phyloP scores from a whole-genome alignment of 2,329 filamentous ascomycete genomes.

The Cephalotrichum gorgonifer region DNA sequence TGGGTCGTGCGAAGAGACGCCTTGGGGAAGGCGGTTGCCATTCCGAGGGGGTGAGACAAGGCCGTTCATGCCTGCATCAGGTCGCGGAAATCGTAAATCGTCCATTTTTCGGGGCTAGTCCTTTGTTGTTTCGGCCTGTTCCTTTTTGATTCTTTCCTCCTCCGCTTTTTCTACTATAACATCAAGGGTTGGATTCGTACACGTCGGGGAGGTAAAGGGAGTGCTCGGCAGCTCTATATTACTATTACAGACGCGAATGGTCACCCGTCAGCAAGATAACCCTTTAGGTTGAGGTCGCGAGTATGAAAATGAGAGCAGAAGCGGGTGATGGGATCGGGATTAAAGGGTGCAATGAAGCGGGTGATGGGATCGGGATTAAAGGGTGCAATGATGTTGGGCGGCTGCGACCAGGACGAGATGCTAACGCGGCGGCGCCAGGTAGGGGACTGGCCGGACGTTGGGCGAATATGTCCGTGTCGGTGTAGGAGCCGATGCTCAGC shows the following conservation, averaged over 20 bases:
- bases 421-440: not conserved
- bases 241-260: slow-evolving; percentile 2
- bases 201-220: slow-evolving; percentile 1
- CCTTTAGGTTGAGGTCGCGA: not conserved
- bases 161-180: slow-evolving; percentile 4
- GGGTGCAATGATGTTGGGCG: not conserved
- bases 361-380: not conserved
- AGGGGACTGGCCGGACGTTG: not conserved
- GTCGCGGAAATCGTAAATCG: slow-evolving; percentile 67
- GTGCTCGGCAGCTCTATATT: slow-evolving; percentile 3
- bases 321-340: not conserved
- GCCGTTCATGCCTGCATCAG: slow-evolving; percentile 64
- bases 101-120: slow-evolving; percentile 55
- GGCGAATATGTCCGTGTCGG: not conserved
- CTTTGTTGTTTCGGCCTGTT: not conserved
- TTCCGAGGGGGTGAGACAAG: slow-evolving; percentile 67
- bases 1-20: slow-evolving; percentile 51
- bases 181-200: slow-evolving; percentile 4
- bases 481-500: slow-evolving; percentile 1
- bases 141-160: not conserved
- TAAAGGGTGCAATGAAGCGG: not conserved
- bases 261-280: not conserved
- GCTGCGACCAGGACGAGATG: not conserved
- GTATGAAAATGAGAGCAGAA: not conserved
- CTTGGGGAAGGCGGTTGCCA: slow-evolving; percentile 50